These are phyloP conservation scores for Cyclotella atomus DNA, from an alignment of 108 stramenopile species.

Conservation along the genomic window DNA sequence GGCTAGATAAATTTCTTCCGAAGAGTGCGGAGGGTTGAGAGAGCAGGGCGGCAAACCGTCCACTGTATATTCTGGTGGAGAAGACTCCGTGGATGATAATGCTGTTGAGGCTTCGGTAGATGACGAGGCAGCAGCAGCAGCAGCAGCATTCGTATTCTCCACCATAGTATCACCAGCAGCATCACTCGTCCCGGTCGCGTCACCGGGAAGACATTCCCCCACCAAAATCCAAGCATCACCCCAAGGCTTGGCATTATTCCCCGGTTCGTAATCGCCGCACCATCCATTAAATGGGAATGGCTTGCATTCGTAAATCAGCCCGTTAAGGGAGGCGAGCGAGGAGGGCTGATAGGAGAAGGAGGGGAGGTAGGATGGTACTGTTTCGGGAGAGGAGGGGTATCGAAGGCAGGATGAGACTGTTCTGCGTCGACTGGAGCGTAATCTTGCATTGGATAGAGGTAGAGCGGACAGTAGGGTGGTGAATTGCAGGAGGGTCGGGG, in stretches of 20 bases:
- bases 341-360: slow-evolving; percentile 7
- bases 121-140: too few species aligned
- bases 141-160: neutral
- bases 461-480: neutral
- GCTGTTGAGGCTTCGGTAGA: too few species aligned
- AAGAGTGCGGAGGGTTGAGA: neutral
- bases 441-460: neutral
- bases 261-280: slow-evolving; percentile 21
- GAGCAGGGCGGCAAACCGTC: neutral
- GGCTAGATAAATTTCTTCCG: neutral
- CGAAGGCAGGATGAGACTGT: neutral
- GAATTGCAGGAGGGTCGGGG: too few species aligned
- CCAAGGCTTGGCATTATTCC: slow-evolving; percentile 3
- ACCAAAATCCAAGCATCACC: slow-evolving; percentile 14
- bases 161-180: too few species aligned
- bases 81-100: too few species aligned
- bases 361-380: neutral
- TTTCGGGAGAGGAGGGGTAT: neutral
- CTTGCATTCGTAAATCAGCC: slow-evolving; percentile 26
- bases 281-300: slow-evolving; percentile 26
- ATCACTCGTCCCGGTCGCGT: too few species aligned
- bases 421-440: neutral
- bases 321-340: neutral
- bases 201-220: slow-evolving; percentile 7
- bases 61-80: neutral